phyloP scores from a whole-genome alignment of 1,139 yeast genomes.

The Taphrina pruni region DNA sequence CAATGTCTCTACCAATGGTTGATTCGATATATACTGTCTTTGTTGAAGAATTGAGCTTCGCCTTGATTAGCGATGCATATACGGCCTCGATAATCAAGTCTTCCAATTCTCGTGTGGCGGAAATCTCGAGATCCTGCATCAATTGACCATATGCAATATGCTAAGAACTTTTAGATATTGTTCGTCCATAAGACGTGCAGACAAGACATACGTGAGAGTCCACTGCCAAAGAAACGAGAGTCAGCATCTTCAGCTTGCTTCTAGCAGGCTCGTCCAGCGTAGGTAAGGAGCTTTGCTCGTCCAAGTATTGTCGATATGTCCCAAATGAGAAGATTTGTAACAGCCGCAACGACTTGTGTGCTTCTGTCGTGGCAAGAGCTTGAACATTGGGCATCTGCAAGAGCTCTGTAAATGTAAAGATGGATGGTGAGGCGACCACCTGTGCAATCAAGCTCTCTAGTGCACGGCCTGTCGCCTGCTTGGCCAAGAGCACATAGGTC shows the following conservation, averaged over 20 bases:
- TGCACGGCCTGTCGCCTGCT: slow-evolving; percentile 38
- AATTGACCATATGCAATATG: slow-evolving; percentile 9
- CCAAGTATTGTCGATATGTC: slow-evolving; percentile 18
- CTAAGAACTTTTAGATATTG: not conserved
- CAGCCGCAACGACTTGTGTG: not conserved
- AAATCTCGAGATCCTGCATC: slow-evolving; percentile 13
- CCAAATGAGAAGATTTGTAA: slow-evolving; percentile 31
- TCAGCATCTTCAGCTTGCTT: slow-evolving; percentile 26
- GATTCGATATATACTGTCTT: slow-evolving; percentile 23
- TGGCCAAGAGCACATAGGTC: slow-evolving; percentile 29
- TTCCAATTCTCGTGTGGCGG: slow-evolving; percentile 4
- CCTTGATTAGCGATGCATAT: slow-evolving; percentile 29
- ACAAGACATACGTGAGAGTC: slow-evolving; percentile 16
- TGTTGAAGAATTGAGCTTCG: slow-evolving; percentile 20
- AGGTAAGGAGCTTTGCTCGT: not conserved
- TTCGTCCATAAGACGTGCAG: not conserved
- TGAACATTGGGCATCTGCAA: slow-evolving; percentile 11
- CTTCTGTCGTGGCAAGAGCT: not conserved
- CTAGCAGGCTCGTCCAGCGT: slow-evolving; percentile 1
- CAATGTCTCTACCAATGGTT: slow-evolving; percentile 22
- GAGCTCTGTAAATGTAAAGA: slow-evolving; percentile 17
- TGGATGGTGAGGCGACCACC: slow-evolving; percentile 22
- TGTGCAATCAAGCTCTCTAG: slow-evolving; percentile 16
- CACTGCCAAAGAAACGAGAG: slow-evolving; percentile 21
- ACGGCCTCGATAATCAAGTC: slow-evolving; percentile 28